Evolutionary conservation across 2,329 filamentous ascomycete genomes (phyloP), one percentile per base, ranked within the genome.

Genomic region (Claviceps africana): DNA sequence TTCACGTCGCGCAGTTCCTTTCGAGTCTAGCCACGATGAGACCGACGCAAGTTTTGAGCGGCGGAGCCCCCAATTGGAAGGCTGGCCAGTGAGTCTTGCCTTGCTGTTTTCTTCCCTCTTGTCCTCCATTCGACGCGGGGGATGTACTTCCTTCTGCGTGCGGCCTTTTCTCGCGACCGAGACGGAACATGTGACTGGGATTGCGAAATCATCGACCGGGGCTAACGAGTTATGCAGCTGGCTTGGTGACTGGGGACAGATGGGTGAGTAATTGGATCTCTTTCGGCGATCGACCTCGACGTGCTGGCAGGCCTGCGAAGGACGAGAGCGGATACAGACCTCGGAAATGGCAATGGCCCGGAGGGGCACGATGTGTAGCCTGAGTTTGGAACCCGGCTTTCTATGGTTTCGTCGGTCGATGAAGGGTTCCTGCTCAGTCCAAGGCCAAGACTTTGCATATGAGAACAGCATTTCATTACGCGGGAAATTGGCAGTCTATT

Each of bases 161-260:
- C 63, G 65, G 63, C 64, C 65, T 67, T 66, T 67, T 28, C 22
- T 55, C 53, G 51, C 44, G 47, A 40, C 40, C 31, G 21, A 28
- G 11, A 37, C 5, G 22, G 21, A 17, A 33, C 6, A 28, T 44
- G 13, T 43, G 19, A 19, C 39, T 19, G 13, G 2, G 35, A 21
- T 21, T 21, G n/a, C 25, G 35, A 25, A 21, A 10, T 11, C 22
- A 21, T 5, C 13, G 2, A 30, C 30, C 28, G 47, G 3, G 55
- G 55, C 66, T 67, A 57, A 68, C 55, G 44, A 21, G 17, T 6
- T 37, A 21, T 57, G 59, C 61, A 90, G 86, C 67, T 89, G 75
- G 70, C 72, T 90, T 54, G 86, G 86, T 61, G 71, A 71, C 68
- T 91, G 86, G 85, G 86, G 86, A 64, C 72, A 74, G 63, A 72